These are phyloP conservation scores for Chaetomium fimeti DNA, from an alignment of 495 filamentous ascomycete genomes.

Conservation along the genomic window DNA sequence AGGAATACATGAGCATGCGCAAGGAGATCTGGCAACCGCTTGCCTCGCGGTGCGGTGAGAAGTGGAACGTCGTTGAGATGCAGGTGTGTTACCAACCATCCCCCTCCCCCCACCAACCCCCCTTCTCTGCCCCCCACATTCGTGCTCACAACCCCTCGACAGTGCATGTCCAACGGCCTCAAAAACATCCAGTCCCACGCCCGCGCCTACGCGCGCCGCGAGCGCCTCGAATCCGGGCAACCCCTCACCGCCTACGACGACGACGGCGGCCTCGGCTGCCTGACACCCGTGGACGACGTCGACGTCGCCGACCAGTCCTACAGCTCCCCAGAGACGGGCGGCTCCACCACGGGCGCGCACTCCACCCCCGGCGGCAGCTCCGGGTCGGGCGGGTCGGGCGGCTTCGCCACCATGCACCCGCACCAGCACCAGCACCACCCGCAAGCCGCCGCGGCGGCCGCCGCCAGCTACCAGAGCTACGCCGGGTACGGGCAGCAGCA, in stretches of 20 bases:
- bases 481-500: slow-evolving; percentile 19
- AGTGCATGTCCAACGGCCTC: slow-evolving; percentile 59
- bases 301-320: slow-evolving; percentile 46
- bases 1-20: slow-evolving; percentile 65
- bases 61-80: slow-evolving; percentile 66
- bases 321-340: slow-evolving; percentile 45
- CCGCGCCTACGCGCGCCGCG: slow-evolving; percentile 50
- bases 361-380: slow-evolving; percentile 39
- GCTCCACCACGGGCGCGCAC: slow-evolving; percentile 32
- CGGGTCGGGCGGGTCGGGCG: slow-evolving; percentile 26
- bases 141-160: slow-evolving; percentile 6
- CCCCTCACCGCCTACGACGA: slow-evolving; percentile 48
- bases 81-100: slow-evolving; percentile 57
- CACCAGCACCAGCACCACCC: slow-evolving; percentile 31
- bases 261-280: slow-evolving; percentile 48
- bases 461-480: slow-evolving; percentile 17
- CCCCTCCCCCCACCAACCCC: neutral
- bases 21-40: slow-evolving; percentile 70
- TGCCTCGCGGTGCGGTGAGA: slow-evolving; percentile 61
- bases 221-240: slow-evolving; percentile 49
- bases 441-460: slow-evolving; percentile 5
- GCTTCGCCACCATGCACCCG: slow-evolving; percentile 25
- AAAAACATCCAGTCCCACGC: slow-evolving; percentile 58
- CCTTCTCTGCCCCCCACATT: neutral
- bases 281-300: slow-evolving; percentile 49